A percentile compares a stretch with the other conserved stretches of the same genome.
Conservation (phyloP, 805 yeast genomes). For the Grigorovia yakushimaensis region DNA sequence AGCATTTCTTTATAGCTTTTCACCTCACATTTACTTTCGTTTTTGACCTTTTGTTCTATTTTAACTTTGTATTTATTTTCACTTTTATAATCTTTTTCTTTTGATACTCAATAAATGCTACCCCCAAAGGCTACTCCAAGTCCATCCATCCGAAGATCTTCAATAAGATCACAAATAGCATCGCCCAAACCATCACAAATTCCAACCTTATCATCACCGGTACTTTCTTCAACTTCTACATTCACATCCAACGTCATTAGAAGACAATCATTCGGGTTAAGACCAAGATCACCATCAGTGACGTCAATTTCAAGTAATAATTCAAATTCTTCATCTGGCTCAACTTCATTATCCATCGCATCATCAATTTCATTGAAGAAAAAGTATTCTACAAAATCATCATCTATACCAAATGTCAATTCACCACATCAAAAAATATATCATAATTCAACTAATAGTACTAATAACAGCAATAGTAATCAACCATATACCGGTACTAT, state of each 20-base stretch:
- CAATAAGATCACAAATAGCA: neutral
- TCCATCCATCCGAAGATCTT: conserved; percentile 3
- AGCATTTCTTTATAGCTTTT: too few relatives aligned
- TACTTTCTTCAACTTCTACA: neutral
- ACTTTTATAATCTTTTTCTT: neutral
- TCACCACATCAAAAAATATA: neutral
- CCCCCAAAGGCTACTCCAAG: conserved; percentile 3
- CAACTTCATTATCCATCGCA: neutral
- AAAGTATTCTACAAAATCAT: neutral
- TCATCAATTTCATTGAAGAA: conserved; percentile 1
- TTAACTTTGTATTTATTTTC: neutral
- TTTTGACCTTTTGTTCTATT: neutral
- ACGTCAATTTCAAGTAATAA: conserved; percentile 1
- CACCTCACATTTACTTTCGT: neutral
- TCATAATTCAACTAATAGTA: neutral
- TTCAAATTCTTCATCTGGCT: neutral
- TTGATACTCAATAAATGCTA: neutral
- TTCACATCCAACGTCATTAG: neutral
- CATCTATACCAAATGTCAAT: neutral
- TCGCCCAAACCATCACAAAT: conserved; percentile 1
- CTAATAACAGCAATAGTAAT: neutral
- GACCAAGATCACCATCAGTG: neutral
- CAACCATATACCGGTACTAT: conserved; percentile 2
- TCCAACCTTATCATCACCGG: conserved; percentile 1
- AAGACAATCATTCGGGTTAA: neutral